A percentile compares a stretch with the other conserved stretches of the same genome.
Evolutionary conservation across 2,329 filamentous ascomycete species (phyloP).

Genomic region (Colletotrichum sp.): DNA sequence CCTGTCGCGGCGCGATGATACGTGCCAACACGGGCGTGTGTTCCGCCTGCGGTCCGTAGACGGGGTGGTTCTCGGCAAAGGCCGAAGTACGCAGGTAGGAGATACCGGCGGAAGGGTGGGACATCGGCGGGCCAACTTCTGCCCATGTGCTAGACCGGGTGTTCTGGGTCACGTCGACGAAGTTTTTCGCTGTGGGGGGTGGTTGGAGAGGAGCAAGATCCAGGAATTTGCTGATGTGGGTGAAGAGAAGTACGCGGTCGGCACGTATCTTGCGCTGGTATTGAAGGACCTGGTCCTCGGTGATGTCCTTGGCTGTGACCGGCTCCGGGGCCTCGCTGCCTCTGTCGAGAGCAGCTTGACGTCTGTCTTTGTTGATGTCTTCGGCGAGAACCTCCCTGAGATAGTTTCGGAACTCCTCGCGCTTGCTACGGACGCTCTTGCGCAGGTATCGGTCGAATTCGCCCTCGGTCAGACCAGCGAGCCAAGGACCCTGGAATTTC

Average conservation of each 20-base stretch:
- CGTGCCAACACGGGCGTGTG: conserved; percentile 56
- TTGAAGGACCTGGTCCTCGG: conserved; percentile 54
- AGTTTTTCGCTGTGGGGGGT: conserved; percentile 29
- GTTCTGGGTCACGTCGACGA: conserved; percentile 26
- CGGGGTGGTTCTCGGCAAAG: conserved; percentile 63
- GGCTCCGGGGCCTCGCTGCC: conserved; percentile 33
- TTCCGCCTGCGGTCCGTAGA: conserved; percentile 62
- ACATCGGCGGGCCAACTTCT: conserved; percentile 59
- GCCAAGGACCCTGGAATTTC: conserved; percentile 72
- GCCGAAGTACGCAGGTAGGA: conserved; percentile 64
- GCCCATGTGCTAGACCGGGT: conserved; percentile 49
- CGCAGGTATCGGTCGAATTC: conserved; percentile 62
- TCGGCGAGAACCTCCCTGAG: conserved; percentile 54
- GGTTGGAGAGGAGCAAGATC: conserved; percentile 61
- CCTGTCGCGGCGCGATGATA: conserved; percentile 50
- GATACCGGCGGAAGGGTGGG: conserved; percentile 66
- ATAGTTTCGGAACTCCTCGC: conserved; percentile 59
- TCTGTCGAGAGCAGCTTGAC: conserved; percentile 42
- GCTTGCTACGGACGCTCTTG: conserved; percentile 57
- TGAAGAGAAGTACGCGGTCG: conserved; percentile 56
- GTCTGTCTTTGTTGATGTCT: conserved; percentile 45
- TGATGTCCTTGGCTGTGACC: conserved; percentile 44
- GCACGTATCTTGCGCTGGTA: conserved; percentile 59
- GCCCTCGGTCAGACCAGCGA: conserved; percentile 66
- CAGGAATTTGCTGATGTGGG: conserved; percentile 63